Evolutionary conservation across 768 basidiomycete species (phyloP).

Genomic region (Suillus subalutaceus): DNA sequence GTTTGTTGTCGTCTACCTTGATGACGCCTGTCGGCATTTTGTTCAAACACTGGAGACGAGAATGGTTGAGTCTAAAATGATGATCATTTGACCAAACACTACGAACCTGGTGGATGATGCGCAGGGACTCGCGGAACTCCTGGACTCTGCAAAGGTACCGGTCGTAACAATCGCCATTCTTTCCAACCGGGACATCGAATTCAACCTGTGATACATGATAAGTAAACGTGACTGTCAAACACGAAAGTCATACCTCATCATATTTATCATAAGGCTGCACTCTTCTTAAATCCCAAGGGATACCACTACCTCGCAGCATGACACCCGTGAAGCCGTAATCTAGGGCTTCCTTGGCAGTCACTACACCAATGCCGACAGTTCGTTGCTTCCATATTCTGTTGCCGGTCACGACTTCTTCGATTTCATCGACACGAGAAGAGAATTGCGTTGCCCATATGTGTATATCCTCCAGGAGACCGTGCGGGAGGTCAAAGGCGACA

Average conservation of each 20-base stretch:
- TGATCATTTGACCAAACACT: not conserved
- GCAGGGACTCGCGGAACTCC: slow-evolving; percentile 94
- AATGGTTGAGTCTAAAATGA: not conserved
- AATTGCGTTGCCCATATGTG: slow-evolving; percentile 99
- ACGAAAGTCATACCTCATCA: slow-evolving; percentile 63
- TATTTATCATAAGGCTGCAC: slow-evolving; percentile 95
- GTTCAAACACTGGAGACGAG: slow-evolving; percentile 76
- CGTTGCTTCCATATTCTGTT: slow-evolving; percentile 99
- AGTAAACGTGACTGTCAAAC: not conserved
- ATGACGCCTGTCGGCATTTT: slow-evolving; percentile 93
- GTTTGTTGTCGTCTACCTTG: slow-evolving; percentile 97
- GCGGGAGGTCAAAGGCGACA: slow-evolving; percentile 96
- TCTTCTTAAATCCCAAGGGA: slow-evolving; percentile 95
- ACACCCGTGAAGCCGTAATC: slow-evolving; percentile 96
- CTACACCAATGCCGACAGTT: slow-evolving; percentile 86
- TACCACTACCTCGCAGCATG: slow-evolving; percentile 92
- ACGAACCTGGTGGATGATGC: slow-evolving; percentile 78
- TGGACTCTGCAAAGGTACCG: slow-evolving; percentile 97
- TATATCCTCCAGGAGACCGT: slow-evolving; percentile 98
- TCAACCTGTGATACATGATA: slow-evolving; percentile 64
- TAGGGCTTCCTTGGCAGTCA: slow-evolving; percentile 90
- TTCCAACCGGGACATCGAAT: slow-evolving; percentile 96
- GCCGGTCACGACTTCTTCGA: slow-evolving; percentile 96
- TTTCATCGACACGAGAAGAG: slow-evolving; percentile 86
- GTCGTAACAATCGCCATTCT: slow-evolving; percentile 97